These are phyloP conservation scores for Murraya koenigii DNA, from an alignment of 345 rosid species.

Conservation along the genomic window DNA sequence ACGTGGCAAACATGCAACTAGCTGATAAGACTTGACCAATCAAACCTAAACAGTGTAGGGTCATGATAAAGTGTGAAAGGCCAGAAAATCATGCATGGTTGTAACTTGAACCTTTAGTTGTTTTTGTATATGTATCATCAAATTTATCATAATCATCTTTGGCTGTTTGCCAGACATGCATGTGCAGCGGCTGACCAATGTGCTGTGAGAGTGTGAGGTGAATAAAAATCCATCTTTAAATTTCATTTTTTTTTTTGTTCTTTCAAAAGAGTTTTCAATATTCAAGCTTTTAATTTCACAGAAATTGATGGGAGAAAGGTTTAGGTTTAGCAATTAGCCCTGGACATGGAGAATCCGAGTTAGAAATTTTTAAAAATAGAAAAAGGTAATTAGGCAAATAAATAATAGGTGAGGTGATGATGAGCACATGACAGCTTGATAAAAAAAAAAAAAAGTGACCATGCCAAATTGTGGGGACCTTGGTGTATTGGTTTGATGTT, in stretches of 20 bases:
- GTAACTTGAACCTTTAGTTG: background rate
- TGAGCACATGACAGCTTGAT: background rate
- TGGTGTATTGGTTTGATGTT: too few species aligned
- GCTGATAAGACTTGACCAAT: conserved; percentile 3
- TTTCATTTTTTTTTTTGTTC: background rate
- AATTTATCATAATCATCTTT: background rate
- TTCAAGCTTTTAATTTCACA: background rate
- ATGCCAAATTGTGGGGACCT: background rate
- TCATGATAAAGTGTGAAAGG: background rate
- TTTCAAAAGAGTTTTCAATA: background rate
- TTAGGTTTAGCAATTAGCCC: background rate
- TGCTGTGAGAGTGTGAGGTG: background rate
- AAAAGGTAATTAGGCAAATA: background rate
- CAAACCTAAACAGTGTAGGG: background rate
- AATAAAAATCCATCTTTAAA: background rate
- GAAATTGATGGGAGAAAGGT: background rate
- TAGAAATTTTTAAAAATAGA: too few species aligned
- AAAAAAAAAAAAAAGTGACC: background rate
- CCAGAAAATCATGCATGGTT: background rate
- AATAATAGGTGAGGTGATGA: background rate
- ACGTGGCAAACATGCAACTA: conserved; percentile 41
- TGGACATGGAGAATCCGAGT: too few species aligned
- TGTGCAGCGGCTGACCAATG: conserved; percentile 9
- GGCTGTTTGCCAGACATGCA: conserved; percentile 26
- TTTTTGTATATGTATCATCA: background rate